These are phyloP conservation scores for Penicillium nordicum DNA, from an alignment of 2,329 filamentous ascomycete species.

Conservation along the genomic window DNA sequence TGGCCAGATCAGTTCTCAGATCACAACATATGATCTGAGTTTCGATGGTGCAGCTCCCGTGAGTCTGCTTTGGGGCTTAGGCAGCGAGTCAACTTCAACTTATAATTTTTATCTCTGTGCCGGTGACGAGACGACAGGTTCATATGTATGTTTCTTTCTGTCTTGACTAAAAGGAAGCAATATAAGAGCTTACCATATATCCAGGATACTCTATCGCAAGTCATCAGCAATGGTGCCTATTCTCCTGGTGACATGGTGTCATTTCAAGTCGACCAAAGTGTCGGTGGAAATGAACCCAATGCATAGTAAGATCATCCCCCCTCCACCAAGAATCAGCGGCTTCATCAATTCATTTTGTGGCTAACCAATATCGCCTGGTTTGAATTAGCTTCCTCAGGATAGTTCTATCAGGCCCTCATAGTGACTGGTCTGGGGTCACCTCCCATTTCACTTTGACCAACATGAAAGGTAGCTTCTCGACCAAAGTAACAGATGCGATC, in stretches of 20 bases:
- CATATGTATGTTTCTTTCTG: conserved; percentile 40
- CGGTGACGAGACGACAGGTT: conserved; percentile 53
- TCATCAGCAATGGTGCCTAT: conserved; percentile 40
- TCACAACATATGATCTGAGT: conserved; percentile 48
- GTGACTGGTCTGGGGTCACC: conserved; percentile 50
- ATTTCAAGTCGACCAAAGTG: conserved; percentile 43
- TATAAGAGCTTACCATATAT: conserved; percentile 1
- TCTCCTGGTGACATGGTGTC: conserved; percentile 42
- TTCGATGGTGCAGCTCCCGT: conserved; percentile 51
- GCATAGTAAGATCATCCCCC: conserved; percentile 50
- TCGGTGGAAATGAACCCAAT: conserved; percentile 49
- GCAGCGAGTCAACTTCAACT: conserved; percentile 6
- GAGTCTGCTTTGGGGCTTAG: conserved; percentile 24
- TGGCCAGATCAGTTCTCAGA: conserved; percentile 45
- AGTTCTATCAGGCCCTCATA: conserved; percentile 52
- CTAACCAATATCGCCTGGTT: not conserved
- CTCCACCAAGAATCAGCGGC: not conserved
- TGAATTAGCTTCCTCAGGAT: conserved; percentile 56
- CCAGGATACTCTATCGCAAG: conserved; percentile 42
- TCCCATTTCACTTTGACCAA: conserved; percentile 63
- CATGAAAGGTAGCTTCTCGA: conserved; percentile 60
- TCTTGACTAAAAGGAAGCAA: not conserved
- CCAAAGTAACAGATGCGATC: conserved; percentile 31
- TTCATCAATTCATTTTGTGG: not conserved
- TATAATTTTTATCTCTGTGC: conserved; percentile 61